These are phyloP conservation scores for Trichosphaerium sp. DNA, from an alignment of 78 protist species.

Conservation along the genomic window DNA sequence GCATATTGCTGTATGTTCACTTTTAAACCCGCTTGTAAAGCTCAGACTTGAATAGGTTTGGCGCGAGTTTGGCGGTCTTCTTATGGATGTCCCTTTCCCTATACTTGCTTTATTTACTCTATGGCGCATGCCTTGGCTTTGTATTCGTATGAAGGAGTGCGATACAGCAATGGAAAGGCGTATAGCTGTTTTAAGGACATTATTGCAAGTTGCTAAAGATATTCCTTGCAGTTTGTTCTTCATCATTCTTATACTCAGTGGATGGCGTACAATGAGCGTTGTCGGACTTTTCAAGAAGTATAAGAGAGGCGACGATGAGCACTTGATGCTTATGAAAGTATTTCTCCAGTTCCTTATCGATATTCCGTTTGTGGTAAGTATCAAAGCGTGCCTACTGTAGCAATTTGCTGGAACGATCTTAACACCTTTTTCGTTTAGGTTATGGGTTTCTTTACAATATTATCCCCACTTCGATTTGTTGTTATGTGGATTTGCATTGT, in stretches of 20 bases:
- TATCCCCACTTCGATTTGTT: too few species aligned
- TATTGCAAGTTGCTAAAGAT: slow-evolving; percentile 6
- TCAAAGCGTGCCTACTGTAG: too few species aligned
- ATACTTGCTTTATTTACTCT: slow-evolving; percentile 17
- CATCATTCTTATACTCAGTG: slow-evolving; percentile 8
- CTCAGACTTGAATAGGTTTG: too few species aligned
- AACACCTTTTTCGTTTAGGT: too few species aligned
- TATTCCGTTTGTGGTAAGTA: slow-evolving; percentile 40
- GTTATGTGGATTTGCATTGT: too few species aligned
- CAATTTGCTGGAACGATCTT: too few species aligned
- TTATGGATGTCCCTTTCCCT: slow-evolving; percentile 57
- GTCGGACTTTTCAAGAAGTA: slow-evolving; percentile 8
- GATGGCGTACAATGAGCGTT: slow-evolving; percentile 41
- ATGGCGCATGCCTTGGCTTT: slow-evolving; percentile 46
- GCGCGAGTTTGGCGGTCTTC: background rate
- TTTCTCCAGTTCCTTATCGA: slow-evolving; percentile 17
- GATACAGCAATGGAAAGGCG: background rate
- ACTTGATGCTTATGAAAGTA: background rate
- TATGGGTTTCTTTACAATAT: too few species aligned
- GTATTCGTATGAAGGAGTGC: slow-evolving; percentile 1
- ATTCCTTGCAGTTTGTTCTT: slow-evolving; percentile 8
- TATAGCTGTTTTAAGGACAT: slow-evolving; percentile 1
- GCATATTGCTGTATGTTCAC: background rate
- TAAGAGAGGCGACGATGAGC: slow-evolving; percentile 54
- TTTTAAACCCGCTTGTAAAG: background rate